Percentiles rank a stretch among this genome's conserved stretches.
These are phyloP conservation scores for Penicillium digitatum DNA, from an alignment of 2,329 filamentous ascomycete genomes.

Conservation along the genomic window DNA sequence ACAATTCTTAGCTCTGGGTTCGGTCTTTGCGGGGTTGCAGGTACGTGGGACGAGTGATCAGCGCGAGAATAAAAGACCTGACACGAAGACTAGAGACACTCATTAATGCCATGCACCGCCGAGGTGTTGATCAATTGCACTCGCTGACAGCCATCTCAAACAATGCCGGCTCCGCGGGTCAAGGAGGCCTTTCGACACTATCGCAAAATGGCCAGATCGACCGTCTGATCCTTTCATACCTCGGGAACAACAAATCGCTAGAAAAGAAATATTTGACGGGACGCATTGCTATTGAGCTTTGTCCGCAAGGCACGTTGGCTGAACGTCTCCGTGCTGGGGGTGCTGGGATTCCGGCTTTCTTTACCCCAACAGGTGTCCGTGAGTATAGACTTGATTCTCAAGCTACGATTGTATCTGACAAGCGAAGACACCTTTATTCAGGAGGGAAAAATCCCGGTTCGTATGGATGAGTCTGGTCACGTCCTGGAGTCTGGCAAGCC, in stretches of 20 bases:
- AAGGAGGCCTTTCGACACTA: slow-evolving; percentile 64
- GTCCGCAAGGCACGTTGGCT: slow-evolving; percentile 60
- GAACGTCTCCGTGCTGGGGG: slow-evolving; percentile 64
- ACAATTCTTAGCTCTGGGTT: slow-evolving; percentile 74
- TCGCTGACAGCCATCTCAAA: slow-evolving; percentile 74
- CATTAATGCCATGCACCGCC: slow-evolving; percentile 62
- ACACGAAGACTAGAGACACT: slow-evolving; percentile 57
- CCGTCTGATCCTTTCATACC: slow-evolving; percentile 69
- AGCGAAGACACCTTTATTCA: slow-evolving; percentile 35
- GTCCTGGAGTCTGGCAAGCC: slow-evolving; percentile 65
- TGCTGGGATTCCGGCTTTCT: slow-evolving; percentile 76
- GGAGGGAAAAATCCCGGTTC: slow-evolving; percentile 56
- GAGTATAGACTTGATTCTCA: slow-evolving; percentile 31
- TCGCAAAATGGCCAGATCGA: slow-evolving; percentile 66
- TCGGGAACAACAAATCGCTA: slow-evolving; percentile 72
- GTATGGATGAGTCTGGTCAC: slow-evolving; percentile 78
- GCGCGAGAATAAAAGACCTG: neutral
- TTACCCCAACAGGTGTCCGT: slow-evolving; percentile 69
- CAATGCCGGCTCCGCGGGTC: slow-evolving; percentile 68
- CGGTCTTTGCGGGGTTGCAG: slow-evolving; percentile 73
- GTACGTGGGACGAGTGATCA: slow-evolving; percentile 39
- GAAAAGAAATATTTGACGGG: slow-evolving; percentile 71
- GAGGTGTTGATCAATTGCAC: slow-evolving; percentile 53
- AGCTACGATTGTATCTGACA: neutral
- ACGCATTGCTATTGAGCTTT: slow-evolving; percentile 70